Base-by-base conservation (phyloP, 2,329 filamentous ascomycete species). In the Cladobotryum protrusum region DNA sequence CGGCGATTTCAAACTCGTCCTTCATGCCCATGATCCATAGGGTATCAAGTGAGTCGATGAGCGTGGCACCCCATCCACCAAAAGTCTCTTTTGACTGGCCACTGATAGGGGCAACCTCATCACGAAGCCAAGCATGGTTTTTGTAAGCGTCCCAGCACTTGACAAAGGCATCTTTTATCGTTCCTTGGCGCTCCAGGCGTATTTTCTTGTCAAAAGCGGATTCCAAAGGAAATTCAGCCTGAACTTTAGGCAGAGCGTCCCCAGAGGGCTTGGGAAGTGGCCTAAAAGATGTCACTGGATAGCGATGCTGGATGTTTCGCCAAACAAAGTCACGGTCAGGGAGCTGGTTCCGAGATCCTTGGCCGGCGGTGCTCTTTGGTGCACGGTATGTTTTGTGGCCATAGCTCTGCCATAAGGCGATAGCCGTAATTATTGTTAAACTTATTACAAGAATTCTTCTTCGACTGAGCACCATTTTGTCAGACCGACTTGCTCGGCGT, bases 1-100 rank as follows among this genome's bases (percentile, higher is more conserved):
- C 78, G 2, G 83, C 83, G 55, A 79, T 72, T 29, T 79, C 72
- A 59, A 87, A 88, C 51, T 87, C 83, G 1, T 78, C 70, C 53
- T 74, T 75, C 60, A 87, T 58, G 3, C 77, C 83, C 77, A 88
- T 82, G 55, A 88, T 84, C 83, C 83, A 87, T 13, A 88, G 69
- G 12, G 81, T 82, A 61, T 87, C 85, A 46, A 86, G 71, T 3
- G 79, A 70, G 61, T 85, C 82, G 32, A 86, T 80, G 48, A 86
- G 67, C 7, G 82, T 86, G 3, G 82, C 82, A 7, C 78, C 80
- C 82, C 82, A 86, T 24, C 82, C 83, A 15, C 78, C 80, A 64
- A 84, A 85, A 24, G 78, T 75, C 56, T 85, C 74, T 42, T 74
- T 73, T 45, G 64, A 68, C 2, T 63, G 58, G 13, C 74, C 80